A percentile compares a stretch with the other conserved stretches of the same genome.
Conservation (phyloP, 176 grass and related monocot genomes). For the Ensete glaucum region DNA sequence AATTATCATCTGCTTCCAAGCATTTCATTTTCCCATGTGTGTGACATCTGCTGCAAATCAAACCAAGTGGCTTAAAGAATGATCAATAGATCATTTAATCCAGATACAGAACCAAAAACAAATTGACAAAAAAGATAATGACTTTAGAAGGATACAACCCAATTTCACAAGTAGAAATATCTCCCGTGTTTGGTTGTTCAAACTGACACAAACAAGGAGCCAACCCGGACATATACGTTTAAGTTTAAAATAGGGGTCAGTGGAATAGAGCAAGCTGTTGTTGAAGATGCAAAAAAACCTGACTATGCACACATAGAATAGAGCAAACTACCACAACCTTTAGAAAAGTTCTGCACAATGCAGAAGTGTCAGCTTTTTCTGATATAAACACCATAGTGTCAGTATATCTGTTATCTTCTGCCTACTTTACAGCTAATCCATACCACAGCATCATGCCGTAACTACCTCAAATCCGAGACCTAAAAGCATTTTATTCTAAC, state of each 20-base stretch:
- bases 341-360: background rate
- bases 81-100: background rate
- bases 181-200: no score
- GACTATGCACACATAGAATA: conserved; percentile 13
- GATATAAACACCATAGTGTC: background rate
- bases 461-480: background rate
- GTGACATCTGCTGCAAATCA: background rate
- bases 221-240: no score
- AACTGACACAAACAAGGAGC: no score
- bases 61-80: background rate
- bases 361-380: background rate
- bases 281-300: background rate
- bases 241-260: no score
- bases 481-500: background rate
- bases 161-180: background rate
- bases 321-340: background rate
- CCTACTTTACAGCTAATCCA: background rate
- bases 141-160: background rate
- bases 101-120: background rate
- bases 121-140: background rate
- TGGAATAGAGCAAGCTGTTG: no score
- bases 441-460: background rate
- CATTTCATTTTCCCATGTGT: no score
- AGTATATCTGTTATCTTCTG: background rate
- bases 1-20: no score